phyloP scores from a whole-genome alignment of 495 filamentous ascomycete genomes.

The Thermothielavioides terrestris region DNA sequence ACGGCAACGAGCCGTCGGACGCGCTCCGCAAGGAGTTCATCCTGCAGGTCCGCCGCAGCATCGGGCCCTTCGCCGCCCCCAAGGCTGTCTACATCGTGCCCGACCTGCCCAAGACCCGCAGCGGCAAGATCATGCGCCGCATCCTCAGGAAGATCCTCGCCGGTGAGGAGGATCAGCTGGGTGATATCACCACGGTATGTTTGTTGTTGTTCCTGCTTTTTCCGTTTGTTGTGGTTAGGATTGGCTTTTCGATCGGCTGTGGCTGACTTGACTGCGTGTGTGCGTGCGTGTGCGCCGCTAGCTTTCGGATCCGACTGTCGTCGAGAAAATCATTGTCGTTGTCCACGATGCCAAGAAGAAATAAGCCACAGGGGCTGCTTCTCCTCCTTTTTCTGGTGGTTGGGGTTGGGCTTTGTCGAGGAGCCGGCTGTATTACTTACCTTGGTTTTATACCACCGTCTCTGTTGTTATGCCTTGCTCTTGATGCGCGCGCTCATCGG shows the following conservation, averaged over 20 bases:
- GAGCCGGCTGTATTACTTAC: conserved; percentile 5
- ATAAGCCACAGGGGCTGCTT: conserved; percentile 18
- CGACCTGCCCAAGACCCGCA: conserved; percentile 92
- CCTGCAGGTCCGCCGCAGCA: conserved; percentile 90
- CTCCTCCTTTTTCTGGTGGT: neutral
- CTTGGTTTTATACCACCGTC: conserved; percentile 14
- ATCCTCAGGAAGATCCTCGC: conserved; percentile 95
- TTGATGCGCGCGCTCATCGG: no score
- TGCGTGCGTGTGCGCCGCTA: no score
- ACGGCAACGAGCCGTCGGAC: conserved; percentile 67
- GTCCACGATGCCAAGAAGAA: conserved; percentile 56
- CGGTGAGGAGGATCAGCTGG: conserved; percentile 92
- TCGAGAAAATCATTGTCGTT: conserved; percentile 76
- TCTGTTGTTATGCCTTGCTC: neutral
- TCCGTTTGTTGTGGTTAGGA: neutral
- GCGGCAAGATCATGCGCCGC: conserved; percentile 97
- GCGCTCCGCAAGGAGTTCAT: conserved; percentile 87
- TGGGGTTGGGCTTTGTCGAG: neutral
- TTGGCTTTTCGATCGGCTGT: conserved; percentile 85
- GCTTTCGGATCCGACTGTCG: conserved; percentile 84
- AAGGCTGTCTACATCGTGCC: conserved; percentile 86
- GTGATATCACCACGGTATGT: conserved; percentile 85
- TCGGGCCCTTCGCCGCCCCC: conserved; percentile 93
- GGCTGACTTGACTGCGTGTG: no score
- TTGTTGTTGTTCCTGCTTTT: neutral